Base-by-base conservation (phyloP, 1,284 basidiomycete genomes). In the Tremellales sp. region DNA sequence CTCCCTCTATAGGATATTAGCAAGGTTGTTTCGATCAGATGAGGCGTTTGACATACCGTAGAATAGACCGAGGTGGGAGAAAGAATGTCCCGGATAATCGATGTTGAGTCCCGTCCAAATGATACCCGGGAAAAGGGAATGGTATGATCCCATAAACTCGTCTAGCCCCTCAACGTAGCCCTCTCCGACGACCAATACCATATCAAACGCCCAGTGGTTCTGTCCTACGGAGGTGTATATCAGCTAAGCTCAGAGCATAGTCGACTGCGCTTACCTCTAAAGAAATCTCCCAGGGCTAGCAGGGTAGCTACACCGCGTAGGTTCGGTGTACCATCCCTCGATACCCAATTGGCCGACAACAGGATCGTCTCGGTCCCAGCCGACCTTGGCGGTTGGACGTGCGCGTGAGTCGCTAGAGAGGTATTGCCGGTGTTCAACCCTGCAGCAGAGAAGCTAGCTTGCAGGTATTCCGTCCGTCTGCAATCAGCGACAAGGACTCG, bases 61-160 rank as follows among this genome's bases (percentile, higher is more conserved):
- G 74, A 89, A 94, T 11, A 97, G 75, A 3, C 90, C 90, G 2
- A 98, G 77, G 64, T 94, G 88, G 11, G 87, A 90, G 74, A 97
- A 97, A 0, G 92, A 97, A 72, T 98, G 94, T 1, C 89, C 87
- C 1, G 93, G 90, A 68, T 97, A 98, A 71, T 98, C 96, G 50
- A 99, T 82, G 59, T 88, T 88, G 31, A 98, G 75, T 5, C 89
- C 91, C 2, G 89, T 94, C 96, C 96, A 99, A 40, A 97, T 87
- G 3, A 90, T 85, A 1, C 77, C 77, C 3, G 86, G 87, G 36
- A 39, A 2, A 87, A 87, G 2, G 77, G 75, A 24, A 82, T 84
- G 68, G 96, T 89, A 68, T 96, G 97, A 3, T 82, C 78, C 43
- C 24, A 96, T 77, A 84, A 89, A 99, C 1, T 90, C 92, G 53